A percentile compares a stretch with the other conserved stretches of the same genome.
phyloP scores from a whole-genome alignment of 1,284 basidiomycete species.

The Coniophora puteana region DNA sequence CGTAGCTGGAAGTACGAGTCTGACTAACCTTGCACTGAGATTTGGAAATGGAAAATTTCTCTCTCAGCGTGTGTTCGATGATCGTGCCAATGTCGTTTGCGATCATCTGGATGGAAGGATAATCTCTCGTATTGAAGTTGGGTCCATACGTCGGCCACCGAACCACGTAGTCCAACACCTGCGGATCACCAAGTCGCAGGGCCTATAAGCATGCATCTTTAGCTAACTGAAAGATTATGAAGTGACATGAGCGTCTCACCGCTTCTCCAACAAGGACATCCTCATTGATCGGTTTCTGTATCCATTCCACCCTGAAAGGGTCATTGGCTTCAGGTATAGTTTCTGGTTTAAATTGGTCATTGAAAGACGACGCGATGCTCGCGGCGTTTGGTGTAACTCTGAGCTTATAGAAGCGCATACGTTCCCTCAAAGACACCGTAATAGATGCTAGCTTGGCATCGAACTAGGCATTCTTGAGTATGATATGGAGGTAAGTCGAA shows the following conservation, averaged over 20 bases:
- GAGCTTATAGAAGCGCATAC: conserved; percentile 88
- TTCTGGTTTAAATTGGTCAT: conserved; percentile 74
- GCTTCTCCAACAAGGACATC: conserved; percentile 66
- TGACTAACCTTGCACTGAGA: conserved; percentile 57
- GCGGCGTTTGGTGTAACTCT: conserved; percentile 74
- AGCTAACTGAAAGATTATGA: conserved; percentile 7
- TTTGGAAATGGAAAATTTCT: conserved; percentile 57
- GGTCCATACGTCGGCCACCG: conserved; percentile 77
- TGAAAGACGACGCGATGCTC: conserved; percentile 72
- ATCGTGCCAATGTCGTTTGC: conserved; percentile 79
- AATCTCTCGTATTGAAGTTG: conserved; percentile 79
- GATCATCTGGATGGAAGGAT: conserved; percentile 63
- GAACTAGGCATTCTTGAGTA: conserved; percentile 40
- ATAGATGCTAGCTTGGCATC: conserved; percentile 73
- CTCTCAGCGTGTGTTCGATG: conserved; percentile 55
- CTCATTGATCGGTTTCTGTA: conserved; percentile 46
- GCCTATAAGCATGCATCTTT: conserved; percentile 44
- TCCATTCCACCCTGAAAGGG: conserved; percentile 80
- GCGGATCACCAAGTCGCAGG: conserved; percentile 67
- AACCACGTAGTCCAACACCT: conserved; percentile 60
- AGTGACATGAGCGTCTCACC: conserved; percentile 32
- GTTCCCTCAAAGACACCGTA: conserved; percentile 69
- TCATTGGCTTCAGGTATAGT: conserved; percentile 82
- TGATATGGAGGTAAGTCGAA: conserved; percentile 5
- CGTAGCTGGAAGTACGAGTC: neutral